A percentile compares a stretch with the other conserved stretches of the same genome.
These are phyloP conservation scores for Agrocybe pediades DNA, from an alignment of 768 basidiomycete genomes.

Conservation along the genomic window DNA sequence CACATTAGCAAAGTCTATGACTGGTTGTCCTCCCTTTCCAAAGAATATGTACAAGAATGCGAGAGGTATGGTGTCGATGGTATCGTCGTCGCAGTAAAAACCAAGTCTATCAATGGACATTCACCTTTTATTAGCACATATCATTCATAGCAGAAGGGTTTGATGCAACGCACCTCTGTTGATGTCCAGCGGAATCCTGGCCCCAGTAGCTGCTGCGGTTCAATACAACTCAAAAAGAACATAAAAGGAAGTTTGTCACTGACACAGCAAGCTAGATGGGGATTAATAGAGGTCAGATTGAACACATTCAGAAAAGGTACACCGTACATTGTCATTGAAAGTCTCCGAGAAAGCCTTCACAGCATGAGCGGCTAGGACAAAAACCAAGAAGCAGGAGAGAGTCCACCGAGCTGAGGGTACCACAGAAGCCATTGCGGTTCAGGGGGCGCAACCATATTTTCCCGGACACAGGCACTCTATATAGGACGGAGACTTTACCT, in stretches of 20 bases:
- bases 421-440: conserved; percentile 9
- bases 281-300: not conserved
- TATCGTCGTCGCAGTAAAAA: conserved; percentile 64
- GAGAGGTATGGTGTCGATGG: conserved; percentile 62
- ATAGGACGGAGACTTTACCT: conserved; percentile 8
- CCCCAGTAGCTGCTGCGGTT: conserved; percentile 39
- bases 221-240: not conserved
- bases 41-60: conserved; percentile 65
- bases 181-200: conserved; percentile 39
- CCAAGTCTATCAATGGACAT: conserved; percentile 35
- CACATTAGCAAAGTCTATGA: conserved; percentile 66
- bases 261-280: conserved; percentile 36
- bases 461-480: conserved; percentile 2
- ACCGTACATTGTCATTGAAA: conserved; percentile 38
- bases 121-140: no score
- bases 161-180: conserved; percentile 30
- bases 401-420: conserved; percentile 10
- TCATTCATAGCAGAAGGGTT: not conserved
- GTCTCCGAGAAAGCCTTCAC: conserved; percentile 33
- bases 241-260: conserved; percentile 12
- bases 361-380: conserved; percentile 15
- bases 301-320: not conserved
- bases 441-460: conserved; percentile 11
- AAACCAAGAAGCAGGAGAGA: conserved; percentile 9
- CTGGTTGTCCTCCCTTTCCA: conserved; percentile 58